Percentiles rank a stretch among this genome's conserved stretches.
These are phyloP conservation scores for Lanmaoa pseudosensibilis DNA, from an alignment of 768 basidiomycete species.

Conservation along the genomic window DNA sequence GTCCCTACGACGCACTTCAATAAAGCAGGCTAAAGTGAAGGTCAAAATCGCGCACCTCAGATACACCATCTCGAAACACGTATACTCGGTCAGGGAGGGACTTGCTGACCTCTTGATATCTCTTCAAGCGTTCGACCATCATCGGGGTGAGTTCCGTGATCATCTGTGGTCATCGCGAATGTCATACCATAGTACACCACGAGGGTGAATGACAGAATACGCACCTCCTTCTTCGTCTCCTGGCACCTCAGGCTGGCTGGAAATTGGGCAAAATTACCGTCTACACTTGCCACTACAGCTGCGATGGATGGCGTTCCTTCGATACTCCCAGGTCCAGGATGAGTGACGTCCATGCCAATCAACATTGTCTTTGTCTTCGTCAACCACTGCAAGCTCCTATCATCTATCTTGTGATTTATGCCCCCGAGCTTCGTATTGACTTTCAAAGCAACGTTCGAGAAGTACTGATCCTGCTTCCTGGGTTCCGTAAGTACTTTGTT, in stretches of 20 bases:
- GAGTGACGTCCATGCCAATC: slow-evolving; percentile 84
- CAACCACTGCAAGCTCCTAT: slow-evolving; percentile 60
- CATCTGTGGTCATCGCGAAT: slow-evolving; percentile 49
- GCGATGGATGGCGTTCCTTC: slow-evolving; percentile 81
- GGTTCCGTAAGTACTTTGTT: slow-evolving; percentile 55
- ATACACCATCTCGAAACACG: slow-evolving; percentile 81
- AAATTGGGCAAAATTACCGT: slow-evolving; percentile 70
- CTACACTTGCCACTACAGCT: slow-evolving; percentile 77
- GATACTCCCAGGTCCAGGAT: slow-evolving; percentile 66
- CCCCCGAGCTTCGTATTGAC: slow-evolving; percentile 84
- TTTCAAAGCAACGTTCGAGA: slow-evolving; percentile 80
- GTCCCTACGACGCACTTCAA: slow-evolving; percentile 49
- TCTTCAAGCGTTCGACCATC: slow-evolving; percentile 66
- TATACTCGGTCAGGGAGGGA: slow-evolving; percentile 65
- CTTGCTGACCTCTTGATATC: slow-evolving; percentile 56
- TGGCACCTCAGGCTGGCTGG: slow-evolving; percentile 75
- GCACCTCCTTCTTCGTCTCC: slow-evolving; percentile 33
- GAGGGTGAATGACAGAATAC: neutral
- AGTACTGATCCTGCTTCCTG: slow-evolving; percentile 72
- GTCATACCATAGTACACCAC: neutral
- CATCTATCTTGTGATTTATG: slow-evolving; percentile 72
- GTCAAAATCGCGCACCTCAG: slow-evolving; percentile 51
- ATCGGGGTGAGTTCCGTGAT: slow-evolving; percentile 62
- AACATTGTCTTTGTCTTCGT: slow-evolving; percentile 72
- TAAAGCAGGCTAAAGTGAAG: neutral